A percentile compares a stretch with the other conserved stretches of the same genome.
phyloP scores from a whole-genome alignment of 2,329 filamentous ascomycete species.

The Calonectria hongkongensis region DNA sequence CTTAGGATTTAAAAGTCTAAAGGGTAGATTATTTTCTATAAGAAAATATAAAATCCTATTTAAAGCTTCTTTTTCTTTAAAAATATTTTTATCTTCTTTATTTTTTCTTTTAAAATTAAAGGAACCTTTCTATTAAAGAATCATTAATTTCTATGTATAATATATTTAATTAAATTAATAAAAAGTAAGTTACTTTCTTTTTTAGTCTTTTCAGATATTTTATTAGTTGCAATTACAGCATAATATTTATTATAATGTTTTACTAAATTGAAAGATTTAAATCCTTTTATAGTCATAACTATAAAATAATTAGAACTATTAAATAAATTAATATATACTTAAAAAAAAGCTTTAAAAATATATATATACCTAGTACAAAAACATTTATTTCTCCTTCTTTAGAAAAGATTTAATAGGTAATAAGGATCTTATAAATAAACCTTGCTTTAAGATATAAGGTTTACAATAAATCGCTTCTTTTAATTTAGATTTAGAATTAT shows the following conservation, averaged over 20 bases:
- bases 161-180: not conserved
- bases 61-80: not conserved
- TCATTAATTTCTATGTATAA: not conserved
- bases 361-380: not conserved
- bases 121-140: not conserved
- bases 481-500: not conserved
- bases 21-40: not conserved
- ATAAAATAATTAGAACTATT: too few relatives aligned
- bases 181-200: not conserved
- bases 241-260: not conserved
- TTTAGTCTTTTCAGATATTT: not conserved
- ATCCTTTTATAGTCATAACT: too few relatives aligned
- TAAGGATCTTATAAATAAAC: too few relatives aligned
- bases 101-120: too few relatives aligned
- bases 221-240: too few relatives aligned
- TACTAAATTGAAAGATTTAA: too few relatives aligned
- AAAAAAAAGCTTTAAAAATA: too few relatives aligned
- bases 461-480: not conserved
- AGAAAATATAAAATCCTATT: constrained; percentile 6
- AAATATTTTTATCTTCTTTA: not conserved
- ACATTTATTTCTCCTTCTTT: not conserved
- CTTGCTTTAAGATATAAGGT: not conserved
- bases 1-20: not conserved
- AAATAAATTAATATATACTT: too few relatives aligned
- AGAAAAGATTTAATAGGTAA: too few relatives aligned